These are phyloP conservation scores for Panus rudis DNA, from an alignment of 768 basidiomycete genomes.

Conservation along the genomic window DNA sequence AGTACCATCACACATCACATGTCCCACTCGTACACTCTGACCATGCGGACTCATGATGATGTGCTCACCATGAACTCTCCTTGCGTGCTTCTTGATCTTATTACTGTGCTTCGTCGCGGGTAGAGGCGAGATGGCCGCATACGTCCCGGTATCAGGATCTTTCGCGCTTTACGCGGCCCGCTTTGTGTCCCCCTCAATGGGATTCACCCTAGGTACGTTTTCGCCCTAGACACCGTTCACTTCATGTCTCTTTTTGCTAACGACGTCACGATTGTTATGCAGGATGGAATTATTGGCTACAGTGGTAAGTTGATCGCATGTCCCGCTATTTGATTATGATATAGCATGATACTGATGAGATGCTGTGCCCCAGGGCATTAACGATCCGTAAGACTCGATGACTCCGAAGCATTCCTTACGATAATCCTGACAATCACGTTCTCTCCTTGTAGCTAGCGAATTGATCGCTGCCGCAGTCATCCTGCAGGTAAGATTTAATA, in stretches of 20 bases:
- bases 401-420: too few species aligned
- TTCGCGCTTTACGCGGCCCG: slow-evolving; percentile 52
- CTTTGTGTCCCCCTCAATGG: slow-evolving; percentile 54
- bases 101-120: too few species aligned
- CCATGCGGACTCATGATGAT: too few species aligned
- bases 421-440: too few species aligned
- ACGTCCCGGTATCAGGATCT: slow-evolving; percentile 56
- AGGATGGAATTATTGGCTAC: slow-evolving; percentile 57
- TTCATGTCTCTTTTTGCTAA: background rate
- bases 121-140: slow-evolving; percentile 60
- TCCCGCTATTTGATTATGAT: background rate
- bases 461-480: slow-evolving; percentile 52
- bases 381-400: too few species aligned
- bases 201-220: slow-evolving; percentile 46
- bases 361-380: too few species aligned
- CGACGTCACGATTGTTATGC: background rate
- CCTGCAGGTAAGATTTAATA: slow-evolving; percentile 29
- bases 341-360: too few species aligned
- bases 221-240: background rate
- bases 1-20: too few species aligned
- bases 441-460: slow-evolving; percentile 38
- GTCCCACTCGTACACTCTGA: too few species aligned
- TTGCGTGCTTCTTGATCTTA: too few species aligned
- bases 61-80: too few species aligned
- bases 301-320: slow-evolving; percentile 28